Evolutionary conservation across 768 basidiomycete genomes (phyloP).

Genomic region (Trametes gibbosa): DNA sequence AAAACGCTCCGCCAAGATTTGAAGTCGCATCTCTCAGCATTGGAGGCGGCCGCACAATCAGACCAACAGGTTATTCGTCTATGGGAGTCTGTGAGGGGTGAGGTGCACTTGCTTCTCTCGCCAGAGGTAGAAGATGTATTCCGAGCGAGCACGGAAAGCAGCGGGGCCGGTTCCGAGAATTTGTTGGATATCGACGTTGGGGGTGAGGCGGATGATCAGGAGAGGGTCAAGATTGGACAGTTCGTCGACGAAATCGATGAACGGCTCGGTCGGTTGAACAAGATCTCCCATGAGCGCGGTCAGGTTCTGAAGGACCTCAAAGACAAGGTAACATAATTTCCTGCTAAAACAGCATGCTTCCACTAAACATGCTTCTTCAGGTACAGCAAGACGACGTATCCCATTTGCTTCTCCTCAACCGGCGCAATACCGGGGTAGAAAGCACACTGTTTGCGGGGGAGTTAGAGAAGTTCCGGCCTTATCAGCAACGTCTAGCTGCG

Average conservation of each 20-base stretch:
- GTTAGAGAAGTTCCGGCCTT: conserved; percentile 93
- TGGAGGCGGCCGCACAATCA: conserved; percentile 75
- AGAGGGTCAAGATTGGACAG: conserved; percentile 62
- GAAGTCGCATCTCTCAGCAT: conserved; percentile 65
- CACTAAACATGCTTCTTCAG: conserved; percentile 38
- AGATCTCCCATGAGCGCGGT: conserved; percentile 80
- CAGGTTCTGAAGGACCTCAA: conserved; percentile 93
- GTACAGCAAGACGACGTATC: conserved; percentile 97
- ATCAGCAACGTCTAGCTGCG: conserved; percentile 76
- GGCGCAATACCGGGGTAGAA: conserved; percentile 79
- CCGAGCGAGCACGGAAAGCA: conserved; percentile 45
- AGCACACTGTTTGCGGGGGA: conserved; percentile 88
- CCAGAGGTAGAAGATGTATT: conserved; percentile 64
- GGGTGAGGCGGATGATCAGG: conserved; percentile 58
- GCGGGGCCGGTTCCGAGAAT: conserved; percentile 37
- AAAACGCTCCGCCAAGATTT: conserved; percentile 74
- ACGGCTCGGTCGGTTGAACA: conserved; percentile 68
- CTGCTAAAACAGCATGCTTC: background rate
- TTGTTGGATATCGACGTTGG: conserved; percentile 75
- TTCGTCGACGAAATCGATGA: conserved; percentile 78
- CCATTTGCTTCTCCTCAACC: conserved; percentile 86
- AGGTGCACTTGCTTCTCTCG: conserved; percentile 62
- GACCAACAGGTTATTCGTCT: conserved; percentile 72
- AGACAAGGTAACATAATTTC: conserved; percentile 68
- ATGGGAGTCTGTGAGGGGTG: conserved; percentile 68